These are phyloP conservation scores for Penicillium parvum DNA, from an alignment of 495 filamentous ascomycete genomes.

Conservation along the genomic window DNA sequence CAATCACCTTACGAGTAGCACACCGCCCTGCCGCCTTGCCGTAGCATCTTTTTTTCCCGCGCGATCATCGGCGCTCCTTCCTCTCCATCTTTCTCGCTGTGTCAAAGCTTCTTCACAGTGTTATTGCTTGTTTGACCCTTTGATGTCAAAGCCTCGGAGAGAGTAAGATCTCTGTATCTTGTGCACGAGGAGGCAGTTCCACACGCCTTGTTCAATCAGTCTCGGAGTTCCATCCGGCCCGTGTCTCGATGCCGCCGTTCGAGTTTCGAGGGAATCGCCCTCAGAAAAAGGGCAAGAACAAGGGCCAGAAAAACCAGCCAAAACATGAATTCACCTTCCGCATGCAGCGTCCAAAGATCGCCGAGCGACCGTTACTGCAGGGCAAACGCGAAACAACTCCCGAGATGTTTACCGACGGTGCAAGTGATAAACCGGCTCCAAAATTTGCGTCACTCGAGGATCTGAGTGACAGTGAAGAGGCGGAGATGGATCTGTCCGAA, in stretches of 20 bases:
- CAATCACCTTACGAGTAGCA: background rate
- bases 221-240: background rate
- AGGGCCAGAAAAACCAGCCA: background rate
- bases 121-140: no score
- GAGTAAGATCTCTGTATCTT: no score
- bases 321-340: conserved; percentile 46
- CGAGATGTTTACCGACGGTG: conserved; percentile 31
- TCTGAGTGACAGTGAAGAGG: conserved; percentile 69
- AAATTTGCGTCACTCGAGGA: conserved; percentile 52
- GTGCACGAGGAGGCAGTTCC: no score
- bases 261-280: conserved; percentile 36
- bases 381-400: conserved; percentile 33
- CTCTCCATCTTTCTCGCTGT: no score
- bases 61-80: no score
- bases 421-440: conserved; percentile 23
- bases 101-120: no score
- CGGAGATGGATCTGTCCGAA: conserved; percentile 58
- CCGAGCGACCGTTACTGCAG: conserved; percentile 45
- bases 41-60: background rate
- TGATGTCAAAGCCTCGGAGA: no score
- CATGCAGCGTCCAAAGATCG: conserved; percentile 27
- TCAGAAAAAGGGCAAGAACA: background rate
- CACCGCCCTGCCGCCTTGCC: conserved; percentile 11
- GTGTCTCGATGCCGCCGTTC: conserved; percentile 27
- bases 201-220: no score